These are phyloP conservation scores for Neoboletus subvelutipes DNA, from an alignment of 768 basidiomycete species.

Conservation along the genomic window DNA sequence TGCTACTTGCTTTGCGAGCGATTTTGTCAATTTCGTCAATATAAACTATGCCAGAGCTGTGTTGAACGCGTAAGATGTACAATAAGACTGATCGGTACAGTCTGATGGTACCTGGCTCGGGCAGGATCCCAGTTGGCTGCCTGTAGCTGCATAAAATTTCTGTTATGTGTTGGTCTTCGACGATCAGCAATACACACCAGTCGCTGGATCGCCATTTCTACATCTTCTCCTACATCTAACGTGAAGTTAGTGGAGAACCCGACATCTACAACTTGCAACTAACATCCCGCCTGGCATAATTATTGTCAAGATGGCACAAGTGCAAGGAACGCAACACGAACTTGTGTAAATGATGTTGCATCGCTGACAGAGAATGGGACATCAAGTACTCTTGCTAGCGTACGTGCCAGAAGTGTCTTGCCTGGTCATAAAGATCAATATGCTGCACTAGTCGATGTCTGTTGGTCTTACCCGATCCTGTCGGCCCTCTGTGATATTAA, in stretches of 20 bases:
- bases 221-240: slow-evolving; percentile 93
- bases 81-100: background rate
- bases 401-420: slow-evolving; percentile 88
- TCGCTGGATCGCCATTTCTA: slow-evolving; percentile 87
- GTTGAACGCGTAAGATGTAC: slow-evolving; percentile 6
- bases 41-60: slow-evolving; percentile 89
- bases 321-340: slow-evolving; percentile 29
- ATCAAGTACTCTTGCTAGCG: slow-evolving; percentile 86
- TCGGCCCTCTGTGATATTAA: slow-evolving; percentile 60
- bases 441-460: slow-evolving; percentile 11
- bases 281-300: slow-evolving; percentile 64
- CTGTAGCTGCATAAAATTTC: slow-evolving; percentile 59
- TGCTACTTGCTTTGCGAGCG: slow-evolving; percentile 54
- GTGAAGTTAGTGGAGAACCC: slow-evolving; percentile 4
- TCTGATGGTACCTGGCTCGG: slow-evolving; percentile 66
- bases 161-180: background rate
- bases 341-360: slow-evolving; percentile 93
- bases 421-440: slow-evolving; percentile 41
- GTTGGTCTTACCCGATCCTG: slow-evolving; percentile 68
- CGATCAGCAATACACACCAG: slow-evolving; percentile 46
- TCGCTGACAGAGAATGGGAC: slow-evolving; percentile 94
- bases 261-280: slow-evolving; percentile 29
- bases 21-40: slow-evolving; percentile 98
- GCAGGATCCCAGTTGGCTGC: slow-evolving; percentile 87
- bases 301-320: slow-evolving; percentile 6